Base-by-base conservation (phyloP, 768 basidiomycete species). In the Candolleomyces eurysporus region DNA sequence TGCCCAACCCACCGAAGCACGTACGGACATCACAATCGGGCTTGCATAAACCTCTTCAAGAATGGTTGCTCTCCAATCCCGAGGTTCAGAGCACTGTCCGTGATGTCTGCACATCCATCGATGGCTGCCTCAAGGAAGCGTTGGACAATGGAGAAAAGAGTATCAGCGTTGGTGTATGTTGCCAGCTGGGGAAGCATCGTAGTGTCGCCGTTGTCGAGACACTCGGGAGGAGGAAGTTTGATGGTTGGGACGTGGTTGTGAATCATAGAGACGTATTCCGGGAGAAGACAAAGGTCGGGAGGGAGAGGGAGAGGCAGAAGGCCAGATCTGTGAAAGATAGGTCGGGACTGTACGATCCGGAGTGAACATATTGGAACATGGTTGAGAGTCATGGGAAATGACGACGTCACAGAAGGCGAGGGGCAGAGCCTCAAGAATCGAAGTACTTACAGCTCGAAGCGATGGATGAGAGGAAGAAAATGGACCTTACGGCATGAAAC, bases 161-260 rank as follows among this genome's bases (percentile, higher is more conserved):
- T 21, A 17, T 17, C 45, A 46, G 45, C 19, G 45, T 46, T 14
- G 70, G 70, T 4, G 65, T 72, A 13, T 68, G 60, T 56, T 72
- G 70, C 49, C 62, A 69, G 49, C 43, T 72, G 10, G 71, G 71
- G 31, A 70, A 62, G 32, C 70, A 72, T 52, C 68, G 71, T 11
- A 72, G 70, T 43, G 71, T 72, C 26, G 63, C 67, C 0, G 40
- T 72, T n/a, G 69, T 71, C 6, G 71, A 72, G 54, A 65, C 67
- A 39, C 66, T 72, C 11, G 68, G 66, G 26, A 16, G 30, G 5
- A 58, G 63, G 16, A 59, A 58, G 3, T 57, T 51, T 3, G 46
- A 62, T 17, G 67, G 64, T n/a, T 72, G 71, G 71, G 62, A 66
- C 46, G 68, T 68, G 10, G 54, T 65, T 26, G 59, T 66, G 16